Conservation (phyloP, 2,329 filamentous ascomycete genomes). For the Ceratocystis ficicola region DNA sequence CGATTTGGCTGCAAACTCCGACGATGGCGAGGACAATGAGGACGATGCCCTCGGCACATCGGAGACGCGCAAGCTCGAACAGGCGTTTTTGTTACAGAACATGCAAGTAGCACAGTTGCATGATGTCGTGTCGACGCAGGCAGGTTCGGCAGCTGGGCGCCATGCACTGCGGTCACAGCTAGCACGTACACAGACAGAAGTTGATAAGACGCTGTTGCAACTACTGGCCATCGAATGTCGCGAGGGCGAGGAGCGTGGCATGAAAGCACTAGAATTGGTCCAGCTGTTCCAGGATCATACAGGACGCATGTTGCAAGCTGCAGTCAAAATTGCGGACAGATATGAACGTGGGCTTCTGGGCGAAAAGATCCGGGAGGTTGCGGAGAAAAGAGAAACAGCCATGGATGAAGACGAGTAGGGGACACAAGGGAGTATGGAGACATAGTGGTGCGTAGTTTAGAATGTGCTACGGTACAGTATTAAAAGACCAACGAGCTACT, state of each 20-base stretch:
- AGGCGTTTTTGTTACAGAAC: slow-evolving; percentile 64
- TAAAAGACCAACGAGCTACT: background rate
- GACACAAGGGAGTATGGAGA: background rate
- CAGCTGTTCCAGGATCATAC: slow-evolving; percentile 70
- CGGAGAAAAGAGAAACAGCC: slow-evolving; percentile 12
- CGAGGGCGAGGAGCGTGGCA: slow-evolving; percentile 82
- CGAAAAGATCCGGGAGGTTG: slow-evolving; percentile 65
- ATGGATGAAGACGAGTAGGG: slow-evolving; percentile 15
- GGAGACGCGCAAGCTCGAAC: slow-evolving; percentile 58
- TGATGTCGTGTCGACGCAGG: slow-evolving; percentile 57
- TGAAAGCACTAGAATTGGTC: slow-evolving; percentile 89
- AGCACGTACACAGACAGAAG: slow-evolving; percentile 61
- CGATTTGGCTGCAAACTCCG: slow-evolving; percentile 26
- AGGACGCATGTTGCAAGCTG: slow-evolving; percentile 84
- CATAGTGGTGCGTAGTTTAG: background rate
- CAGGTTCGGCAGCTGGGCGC: slow-evolving; percentile 22
- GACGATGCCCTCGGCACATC: slow-evolving; percentile 30
- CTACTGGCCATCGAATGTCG: slow-evolving; percentile 81
- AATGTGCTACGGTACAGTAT: background rate
- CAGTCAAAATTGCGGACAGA: slow-evolving; percentile 74
- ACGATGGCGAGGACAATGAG: slow-evolving; percentile 28
- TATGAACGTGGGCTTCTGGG: slow-evolving; percentile 70
- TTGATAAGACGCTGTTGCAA: slow-evolving; percentile 83
- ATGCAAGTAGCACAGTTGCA: slow-evolving; percentile 61
- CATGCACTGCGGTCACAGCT: slow-evolving; percentile 55